These are phyloP conservation scores for Podaxis rugospora DNA, from an alignment of 768 basidiomycete genomes.

Conservation along the genomic window DNA sequence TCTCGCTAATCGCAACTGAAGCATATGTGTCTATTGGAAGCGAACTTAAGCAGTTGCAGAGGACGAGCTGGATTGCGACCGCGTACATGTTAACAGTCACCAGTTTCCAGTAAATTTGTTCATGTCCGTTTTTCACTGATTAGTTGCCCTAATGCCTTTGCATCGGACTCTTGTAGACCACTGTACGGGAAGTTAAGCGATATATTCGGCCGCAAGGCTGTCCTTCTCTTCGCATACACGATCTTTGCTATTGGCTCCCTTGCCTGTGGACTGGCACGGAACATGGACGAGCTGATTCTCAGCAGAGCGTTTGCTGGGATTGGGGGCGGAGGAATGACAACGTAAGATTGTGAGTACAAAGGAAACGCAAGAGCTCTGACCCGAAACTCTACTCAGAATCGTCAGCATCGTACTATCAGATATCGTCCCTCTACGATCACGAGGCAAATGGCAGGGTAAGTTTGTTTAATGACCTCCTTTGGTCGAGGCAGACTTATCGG, in stretches of 20 bases:
- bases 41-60: constrained; percentile 57
- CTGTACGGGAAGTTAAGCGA: constrained; percentile 63
- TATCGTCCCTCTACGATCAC: constrained; percentile 52
- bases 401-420: constrained; percentile 66
- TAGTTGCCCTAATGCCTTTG: neutral
- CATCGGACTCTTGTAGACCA: constrained; percentile 32
- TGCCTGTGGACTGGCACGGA: constrained; percentile 47
- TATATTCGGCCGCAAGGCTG: constrained; percentile 58
- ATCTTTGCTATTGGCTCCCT: constrained; percentile 52
- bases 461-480: neutral
- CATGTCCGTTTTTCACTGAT: neutral
- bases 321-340: constrained; percentile 60
- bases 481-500: neutral
- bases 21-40: constrained; percentile 53
- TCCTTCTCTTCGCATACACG: constrained; percentile 50
- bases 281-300: constrained; percentile 49
- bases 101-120: constrained; percentile 47
- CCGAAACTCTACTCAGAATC: constrained; percentile 31
- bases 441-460: constrained; percentile 67
- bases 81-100: constrained; percentile 57
- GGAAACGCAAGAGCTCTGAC: too few relatives aligned
- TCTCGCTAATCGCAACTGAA: constrained; percentile 11
- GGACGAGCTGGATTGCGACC: constrained; percentile 64
- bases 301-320: constrained; percentile 54
- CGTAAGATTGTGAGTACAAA: constrained; percentile 27